These are phyloP conservation scores for Heterobasidion annosum DNA, from an alignment of 1,284 basidiomycete species.

Conservation along the genomic window DNA sequence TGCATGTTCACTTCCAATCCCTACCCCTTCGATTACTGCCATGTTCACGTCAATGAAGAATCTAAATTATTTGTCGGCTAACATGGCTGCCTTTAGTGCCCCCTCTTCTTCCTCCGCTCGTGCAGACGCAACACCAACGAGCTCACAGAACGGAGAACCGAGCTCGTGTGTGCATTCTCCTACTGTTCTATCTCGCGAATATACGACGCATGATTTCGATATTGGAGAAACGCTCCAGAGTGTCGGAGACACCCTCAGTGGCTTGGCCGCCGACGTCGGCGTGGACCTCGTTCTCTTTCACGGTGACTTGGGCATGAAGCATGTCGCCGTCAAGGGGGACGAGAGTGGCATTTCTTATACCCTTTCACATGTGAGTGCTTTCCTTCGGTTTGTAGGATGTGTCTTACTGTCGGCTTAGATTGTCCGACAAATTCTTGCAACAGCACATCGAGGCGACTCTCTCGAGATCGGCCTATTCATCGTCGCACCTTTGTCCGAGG, in stretches of 20 bases:
- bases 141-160: conserved; percentile 10
- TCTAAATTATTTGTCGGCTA: conserved; percentile 83
- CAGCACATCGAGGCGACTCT: conserved; percentile 66
- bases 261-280: conserved; percentile 72
- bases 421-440: conserved; percentile 73
- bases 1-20: conserved; percentile 76
- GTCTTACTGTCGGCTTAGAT: conserved; percentile 39
- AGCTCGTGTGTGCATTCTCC: conserved; percentile 11
- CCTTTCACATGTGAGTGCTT: conserved; percentile 68
- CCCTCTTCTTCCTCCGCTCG: neutral
- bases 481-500: conserved; percentile 19
- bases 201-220: conserved; percentile 38
- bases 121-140: neutral
- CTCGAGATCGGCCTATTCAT: conserved; percentile 84
- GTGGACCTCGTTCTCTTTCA: conserved; percentile 88
- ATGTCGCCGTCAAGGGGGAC: conserved; percentile 78
- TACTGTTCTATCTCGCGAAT: neutral
- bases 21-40: conserved; percentile 80
- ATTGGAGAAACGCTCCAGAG: conserved; percentile 67
- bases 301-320: conserved; percentile 77
- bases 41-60: conserved; percentile 86
- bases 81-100: conserved; percentile 47
- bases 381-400: conserved; percentile 8
- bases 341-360: conserved; percentile 77
- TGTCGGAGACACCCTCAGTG: conserved; percentile 79